Evolutionary conservation across 441 rosid species (phyloP).

Genomic region (Corymbia citriodora): DNA sequence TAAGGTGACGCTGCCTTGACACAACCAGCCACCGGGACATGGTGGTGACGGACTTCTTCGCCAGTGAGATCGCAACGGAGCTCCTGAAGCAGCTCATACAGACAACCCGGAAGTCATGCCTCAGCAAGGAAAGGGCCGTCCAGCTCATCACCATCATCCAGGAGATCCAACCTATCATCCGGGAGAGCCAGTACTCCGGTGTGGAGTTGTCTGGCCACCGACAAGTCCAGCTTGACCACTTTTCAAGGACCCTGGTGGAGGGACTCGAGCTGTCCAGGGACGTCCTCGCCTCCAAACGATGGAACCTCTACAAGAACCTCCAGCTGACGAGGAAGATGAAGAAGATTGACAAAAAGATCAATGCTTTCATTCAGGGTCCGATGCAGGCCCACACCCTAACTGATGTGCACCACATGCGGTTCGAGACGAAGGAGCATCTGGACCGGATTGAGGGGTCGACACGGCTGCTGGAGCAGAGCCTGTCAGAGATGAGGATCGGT

Average conservation of each 20-base stretch:
- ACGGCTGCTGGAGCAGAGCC: slow-evolving; percentile 35
- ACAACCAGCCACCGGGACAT: slow-evolving; percentile 6
- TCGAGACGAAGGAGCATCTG: slow-evolving; percentile 33
- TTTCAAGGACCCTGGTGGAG: slow-evolving; percentile 29
- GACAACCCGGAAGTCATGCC: slow-evolving; percentile 30
- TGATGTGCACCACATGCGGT: slow-evolving; percentile 53
- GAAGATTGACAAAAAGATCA: slow-evolving; percentile 45
- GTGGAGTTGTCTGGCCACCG: slow-evolving; percentile 65
- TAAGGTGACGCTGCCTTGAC: background rate
- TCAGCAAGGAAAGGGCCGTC: slow-evolving; percentile 39
- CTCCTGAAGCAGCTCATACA: slow-evolving; percentile 32
- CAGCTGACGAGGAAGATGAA: slow-evolving; percentile 55
- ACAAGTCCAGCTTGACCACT: slow-evolving; percentile 53
- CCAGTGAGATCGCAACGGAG: slow-evolving; percentile 66
- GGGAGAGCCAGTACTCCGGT: slow-evolving; percentile 66
- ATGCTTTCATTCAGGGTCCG: slow-evolving; percentile 26
- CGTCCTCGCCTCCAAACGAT: slow-evolving; percentile 31
- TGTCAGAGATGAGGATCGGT: slow-evolving; percentile 59
- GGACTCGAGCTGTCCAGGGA: slow-evolving; percentile 51
- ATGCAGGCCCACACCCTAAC: slow-evolving; percentile 49
- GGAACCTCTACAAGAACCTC: slow-evolving; percentile 56
- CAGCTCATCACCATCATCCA: slow-evolving; percentile 27
- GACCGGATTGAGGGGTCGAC: slow-evolving; percentile 39
- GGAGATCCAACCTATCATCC: slow-evolving; percentile 39
- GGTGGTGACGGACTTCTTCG: slow-evolving; percentile 60